These are phyloP conservation scores for Anacardium occidentale DNA, from an alignment of 345 rosid genomes.

Conservation along the genomic window DNA sequence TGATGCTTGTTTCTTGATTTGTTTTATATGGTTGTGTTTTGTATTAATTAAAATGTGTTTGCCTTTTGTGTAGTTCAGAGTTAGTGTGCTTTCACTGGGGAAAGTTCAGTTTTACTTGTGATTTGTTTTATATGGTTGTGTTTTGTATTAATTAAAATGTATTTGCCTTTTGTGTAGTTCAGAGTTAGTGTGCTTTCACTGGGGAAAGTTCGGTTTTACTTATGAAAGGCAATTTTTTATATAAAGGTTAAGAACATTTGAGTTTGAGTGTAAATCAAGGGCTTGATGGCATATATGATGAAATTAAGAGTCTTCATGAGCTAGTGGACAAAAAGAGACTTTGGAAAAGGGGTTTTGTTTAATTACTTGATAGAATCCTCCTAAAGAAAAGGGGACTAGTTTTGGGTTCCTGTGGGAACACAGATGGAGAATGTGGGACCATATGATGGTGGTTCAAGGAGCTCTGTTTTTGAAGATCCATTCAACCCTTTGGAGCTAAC, in stretches of 20 bases:
- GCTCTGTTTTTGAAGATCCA: conserved; percentile 46
- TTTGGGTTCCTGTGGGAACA: conserved; percentile 42
- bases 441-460: conserved; percentile 28
- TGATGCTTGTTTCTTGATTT: conserved; percentile 6
- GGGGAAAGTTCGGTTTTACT: conserved; percentile 2
- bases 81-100: not conserved
- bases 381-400: conserved; percentile 51
- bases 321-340: conserved; percentile 11
- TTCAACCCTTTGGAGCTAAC: conserved; percentile 50
- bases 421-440: conserved; percentile 41
- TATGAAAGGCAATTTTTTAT: conserved; percentile 1
- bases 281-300: conserved; percentile 17
- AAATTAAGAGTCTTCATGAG: conserved; percentile 2
- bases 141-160: conserved; percentile 8
- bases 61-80: conserved; percentile 17
- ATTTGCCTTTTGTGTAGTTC: conserved; percentile 17
- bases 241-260: not conserved
- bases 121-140: not conserved
- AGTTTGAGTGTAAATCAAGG: not conserved
- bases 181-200: conserved; percentile 1
- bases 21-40: conserved; percentile 1
- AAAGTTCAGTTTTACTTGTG: conserved; percentile 4
- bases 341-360: not conserved
- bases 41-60: conserved; percentile 12
- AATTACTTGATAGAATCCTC: conserved; percentile 25